phyloP scores from a whole-genome alignment of 2,329 filamentous ascomycete genomes.

The Colletotrichum lupini region DNA sequence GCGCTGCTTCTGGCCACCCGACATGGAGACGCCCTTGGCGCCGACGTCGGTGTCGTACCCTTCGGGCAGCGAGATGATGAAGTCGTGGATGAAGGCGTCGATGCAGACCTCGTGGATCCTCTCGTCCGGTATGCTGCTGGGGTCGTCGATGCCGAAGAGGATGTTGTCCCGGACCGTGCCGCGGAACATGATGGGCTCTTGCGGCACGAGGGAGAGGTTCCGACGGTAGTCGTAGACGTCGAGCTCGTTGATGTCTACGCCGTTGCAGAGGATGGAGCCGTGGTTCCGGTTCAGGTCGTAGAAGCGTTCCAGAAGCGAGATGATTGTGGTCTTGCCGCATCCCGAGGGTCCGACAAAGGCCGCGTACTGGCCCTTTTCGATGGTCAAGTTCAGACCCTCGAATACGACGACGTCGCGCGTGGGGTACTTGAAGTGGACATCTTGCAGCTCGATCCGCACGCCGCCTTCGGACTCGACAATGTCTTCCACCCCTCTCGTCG shows the following conservation, averaged over 20 bases:
- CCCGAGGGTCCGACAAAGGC: conserved; percentile 58
- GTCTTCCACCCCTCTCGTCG: conserved; percentile 35
- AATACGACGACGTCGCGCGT: conserved; percentile 40
- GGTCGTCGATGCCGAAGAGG: conserved; percentile 53
- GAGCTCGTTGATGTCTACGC: conserved; percentile 48
- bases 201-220: conserved; percentile 59
- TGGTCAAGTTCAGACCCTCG: conserved; percentile 39
- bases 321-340: conserved; percentile 63
- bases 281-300: conserved; percentile 60
- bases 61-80: conserved; percentile 61
- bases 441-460: conserved; percentile 37
- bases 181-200: conserved; percentile 62
- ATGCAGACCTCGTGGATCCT: conserved; percentile 43
- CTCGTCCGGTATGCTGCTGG: conserved; percentile 44
- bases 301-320: conserved; percentile 65
- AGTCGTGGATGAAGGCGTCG: conserved; percentile 66
- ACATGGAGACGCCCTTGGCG: conserved; percentile 68
- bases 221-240: conserved; percentile 54
- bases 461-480: conserved; percentile 29
- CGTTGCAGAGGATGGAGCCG: conserved; percentile 52
- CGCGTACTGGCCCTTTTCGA: conserved; percentile 54
- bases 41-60: conserved; percentile 59
- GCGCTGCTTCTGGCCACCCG: conserved; percentile 67
- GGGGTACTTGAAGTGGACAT: conserved; percentile 40
- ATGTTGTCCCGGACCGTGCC: conserved; percentile 61